These are phyloP conservation scores for Scutellaria galericulata DNA, from an alignment of 257 asterid genomes.

Conservation along the genomic window DNA sequence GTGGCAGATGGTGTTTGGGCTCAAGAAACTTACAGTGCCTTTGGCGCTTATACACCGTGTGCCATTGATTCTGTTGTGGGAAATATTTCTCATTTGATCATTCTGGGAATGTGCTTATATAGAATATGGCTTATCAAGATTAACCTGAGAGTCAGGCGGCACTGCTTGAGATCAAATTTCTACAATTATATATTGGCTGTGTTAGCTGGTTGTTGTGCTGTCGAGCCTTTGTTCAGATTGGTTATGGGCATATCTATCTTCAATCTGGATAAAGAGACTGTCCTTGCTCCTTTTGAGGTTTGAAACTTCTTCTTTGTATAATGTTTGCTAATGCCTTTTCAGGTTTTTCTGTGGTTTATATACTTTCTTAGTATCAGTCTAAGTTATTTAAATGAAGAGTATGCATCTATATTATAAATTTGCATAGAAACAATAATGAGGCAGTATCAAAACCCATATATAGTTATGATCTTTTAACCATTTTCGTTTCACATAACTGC, in stretches of 20 bases:
- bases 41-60: conserved; percentile 88
- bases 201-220: conserved; percentile 66
- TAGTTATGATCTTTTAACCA: conserved; percentile 6
- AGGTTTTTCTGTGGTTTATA: background rate
- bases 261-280: conserved; percentile 56
- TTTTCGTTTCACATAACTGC: conserved; percentile 15
- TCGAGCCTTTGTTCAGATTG: conserved; percentile 67
- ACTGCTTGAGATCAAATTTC: conserved; percentile 60
- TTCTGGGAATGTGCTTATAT: conserved; percentile 61
- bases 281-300: conserved; percentile 84
- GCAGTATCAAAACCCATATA: conserved; percentile 5
- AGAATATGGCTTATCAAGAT: conserved; percentile 59
- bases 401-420: background rate
- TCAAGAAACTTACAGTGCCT: conserved; percentile 56
- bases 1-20: conserved; percentile 69
- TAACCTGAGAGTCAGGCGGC: conserved; percentile 49
- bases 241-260: conserved; percentile 65
- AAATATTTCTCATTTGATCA: conserved; percentile 60
- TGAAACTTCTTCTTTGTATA: conserved; percentile 32
- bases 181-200: conserved; percentile 62
- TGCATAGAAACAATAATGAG: background rate
- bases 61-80: conserved; percentile 67
- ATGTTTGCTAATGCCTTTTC: conserved; percentile 4
- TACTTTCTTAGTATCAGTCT: background rate
- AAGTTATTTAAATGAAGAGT: background rate